A percentile compares a stretch with the other conserved stretches of the same genome.
Evolutionary conservation across 2,329 filamentous ascomycete species (phyloP).

Genomic region (Trichoderma sp.): DNA sequence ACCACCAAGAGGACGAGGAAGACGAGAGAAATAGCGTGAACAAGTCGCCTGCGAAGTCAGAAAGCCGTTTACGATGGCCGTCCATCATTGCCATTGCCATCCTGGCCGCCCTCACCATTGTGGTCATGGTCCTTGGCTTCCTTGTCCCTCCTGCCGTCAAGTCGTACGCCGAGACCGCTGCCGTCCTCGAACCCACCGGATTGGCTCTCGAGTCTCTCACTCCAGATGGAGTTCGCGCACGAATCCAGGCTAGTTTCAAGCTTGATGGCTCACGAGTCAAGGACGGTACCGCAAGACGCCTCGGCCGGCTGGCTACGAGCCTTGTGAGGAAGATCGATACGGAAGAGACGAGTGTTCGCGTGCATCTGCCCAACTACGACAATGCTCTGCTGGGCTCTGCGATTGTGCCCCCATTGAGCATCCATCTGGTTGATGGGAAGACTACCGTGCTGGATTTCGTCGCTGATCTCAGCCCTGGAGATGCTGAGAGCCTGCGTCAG

Average conservation of each 20-base stretch:
- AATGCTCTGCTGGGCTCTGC: constrained; percentile 78
- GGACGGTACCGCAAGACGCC: constrained; percentile 68
- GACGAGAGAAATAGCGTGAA: constrained; percentile 43
- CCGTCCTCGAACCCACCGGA: constrained; percentile 79
- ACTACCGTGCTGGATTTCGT: constrained; percentile 78
- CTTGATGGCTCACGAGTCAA: constrained; percentile 78
- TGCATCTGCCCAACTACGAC: constrained; percentile 82
- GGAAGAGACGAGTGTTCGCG: constrained; percentile 69
- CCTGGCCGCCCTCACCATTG: constrained; percentile 63
- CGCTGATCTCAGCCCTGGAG: constrained; percentile 73
- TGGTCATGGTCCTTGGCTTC: constrained; percentile 78
- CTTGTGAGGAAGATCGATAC: constrained; percentile 76
- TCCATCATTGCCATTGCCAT: constrained; percentile 72
- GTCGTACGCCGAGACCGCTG: constrained; percentile 82
- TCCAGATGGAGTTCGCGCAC: constrained; percentile 71
- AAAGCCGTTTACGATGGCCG: constrained; percentile 62
- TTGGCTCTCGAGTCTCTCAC: constrained; percentile 87
- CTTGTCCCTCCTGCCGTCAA: constrained; percentile 78
- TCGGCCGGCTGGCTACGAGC: constrained; percentile 80
- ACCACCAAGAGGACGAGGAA: constrained; percentile 10
- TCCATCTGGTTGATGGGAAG: constrained; percentile 77
- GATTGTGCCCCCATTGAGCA: constrained; percentile 70
- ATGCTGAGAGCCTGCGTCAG: constrained; percentile 73
- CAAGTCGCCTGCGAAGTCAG: constrained; percentile 34
- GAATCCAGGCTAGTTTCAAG: constrained; percentile 78